Base-by-base conservation (phyloP, 2,329 filamentous ascomycete species). In the Salinomyces thailandicus region DNA sequence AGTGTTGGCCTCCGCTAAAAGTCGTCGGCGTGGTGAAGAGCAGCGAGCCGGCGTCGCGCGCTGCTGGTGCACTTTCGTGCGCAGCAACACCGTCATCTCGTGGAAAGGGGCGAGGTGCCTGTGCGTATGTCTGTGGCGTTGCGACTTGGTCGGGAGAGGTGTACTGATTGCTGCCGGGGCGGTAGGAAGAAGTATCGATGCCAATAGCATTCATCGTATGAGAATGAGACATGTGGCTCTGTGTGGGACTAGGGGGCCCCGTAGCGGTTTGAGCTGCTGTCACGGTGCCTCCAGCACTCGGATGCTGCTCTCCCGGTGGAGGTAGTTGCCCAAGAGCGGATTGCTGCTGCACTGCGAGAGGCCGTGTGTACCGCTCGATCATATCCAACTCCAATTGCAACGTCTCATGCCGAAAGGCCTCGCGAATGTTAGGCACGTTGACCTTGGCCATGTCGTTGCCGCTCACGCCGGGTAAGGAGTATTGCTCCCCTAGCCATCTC, bases 391-490 rank as follows among this genome's bases (percentile, higher is more conserved):
- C 91, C 52, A 89, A 81, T 37, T 80, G 62, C 51, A 93, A 67
- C 0, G 89, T 96, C 52, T 93, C 81, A 51, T 94, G 77, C 38
- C 91, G 72, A 57, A 93, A 98, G 33, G 85, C 83, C 57, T 93
- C 85, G 37, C 91, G 74, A 42, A 94, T 81, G 59, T 95, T 85
- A 3, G 91, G 91, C 5, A 98, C 85, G 56, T 98, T 98, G 41
- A 85, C 94, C 64, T 96, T 95, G 35, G 82, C 81, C 73, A 96
- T 91, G 46, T 81, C 80, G 48, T 98, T 98, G 11, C 91, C 91
- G 37, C 73, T 71, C 24, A 83, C 79, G 2, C 91, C 91, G 1
- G 84, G 81, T 26, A 81, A 65, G 53, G 82, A 70, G 57, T 80
- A 96, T 45, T 83, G 75, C 19, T 72, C 67, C 3, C 91, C 91